Evolutionary conservation across 129 eudicot species (phyloP).

Genomic region (Calendula officinalis): DNA sequence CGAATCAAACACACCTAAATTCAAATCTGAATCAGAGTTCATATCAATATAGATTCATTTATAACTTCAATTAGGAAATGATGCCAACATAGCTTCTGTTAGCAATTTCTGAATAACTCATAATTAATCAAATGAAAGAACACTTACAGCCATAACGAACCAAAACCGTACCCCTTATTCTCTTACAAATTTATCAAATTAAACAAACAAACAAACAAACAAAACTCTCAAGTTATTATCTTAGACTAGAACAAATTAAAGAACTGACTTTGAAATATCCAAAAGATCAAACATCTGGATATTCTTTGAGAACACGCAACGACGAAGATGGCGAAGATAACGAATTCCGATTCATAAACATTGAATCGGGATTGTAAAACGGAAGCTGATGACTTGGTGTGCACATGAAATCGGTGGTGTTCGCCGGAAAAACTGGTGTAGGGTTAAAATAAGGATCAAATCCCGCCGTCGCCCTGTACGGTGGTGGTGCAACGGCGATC

Average conservation of each 20-base stretch:
- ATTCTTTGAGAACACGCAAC: conserved; percentile 45
- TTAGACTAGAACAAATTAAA: conserved; percentile 18
- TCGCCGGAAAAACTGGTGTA: conserved; percentile 37
- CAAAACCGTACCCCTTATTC: conserved; percentile 13
- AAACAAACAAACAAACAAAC: conserved; percentile 11
- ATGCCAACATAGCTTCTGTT: not conserved
- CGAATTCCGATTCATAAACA: conserved; percentile 43
- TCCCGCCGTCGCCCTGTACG: conserved; percentile 27
- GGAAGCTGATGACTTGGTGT: conserved; percentile 34
- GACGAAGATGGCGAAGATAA: conserved; percentile 37
- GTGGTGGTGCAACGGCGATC: conserved; percentile 7
- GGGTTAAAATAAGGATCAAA: conserved; percentile 47
- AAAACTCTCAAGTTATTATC: conserved; percentile 20
- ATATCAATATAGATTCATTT: too few species aligned
- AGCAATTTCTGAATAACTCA: not conserved
- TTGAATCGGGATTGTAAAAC: conserved; percentile 40
- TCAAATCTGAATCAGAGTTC: too few species aligned
- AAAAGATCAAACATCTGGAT: conserved; percentile 36
- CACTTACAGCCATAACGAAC: not conserved
- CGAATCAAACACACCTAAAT: too few species aligned
- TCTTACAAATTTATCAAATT: conserved; percentile 9
- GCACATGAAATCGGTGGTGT: conserved; percentile 31
- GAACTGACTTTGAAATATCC: not conserved
- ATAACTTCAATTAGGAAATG: too few species aligned
- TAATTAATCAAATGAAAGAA: not conserved